Evolutionary conservation across 257 asterid genomes (phyloP), one percentile per base, ranked within the genome.

Genomic region (Solanum pennellii): DNA sequence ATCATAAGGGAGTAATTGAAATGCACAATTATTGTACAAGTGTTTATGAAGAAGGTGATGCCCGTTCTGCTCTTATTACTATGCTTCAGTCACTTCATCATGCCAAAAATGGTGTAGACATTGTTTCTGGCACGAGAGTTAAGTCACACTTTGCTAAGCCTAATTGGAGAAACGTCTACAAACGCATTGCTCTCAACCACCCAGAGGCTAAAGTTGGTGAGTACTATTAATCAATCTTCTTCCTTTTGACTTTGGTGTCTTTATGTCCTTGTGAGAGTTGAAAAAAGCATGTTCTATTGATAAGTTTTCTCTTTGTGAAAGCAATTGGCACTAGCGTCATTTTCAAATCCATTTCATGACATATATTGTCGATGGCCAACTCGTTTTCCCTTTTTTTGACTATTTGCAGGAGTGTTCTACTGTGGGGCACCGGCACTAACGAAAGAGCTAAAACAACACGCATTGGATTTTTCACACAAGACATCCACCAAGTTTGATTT

Each of bases 91-190:
- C 98, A 0, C 94, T 95, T 18, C 92, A 93, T 86, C 98, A 94
- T 87, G 99, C 98, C 49, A 95, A 95, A 56, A 93, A 89, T 87
- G 99, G 98, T 23, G 95, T 95, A 2, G 99, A 96, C 82, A 33
- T 96, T 49, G 97, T 96, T 10, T 96, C 99, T 1, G 98, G 99
- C 2, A 95, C 98, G 27, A 89, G 95, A 73, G 98, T 96, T 49
- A 96, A 93, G 92, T 95, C 98, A 2, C 99, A 96, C 88, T 96
- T 96, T 87, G 98, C 98, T 83, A 96, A 93, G 93, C 99, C 99
- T 16, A 93, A 93, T 74, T 96, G 99, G 99, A 89, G 95, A 20
- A 85, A 90, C 2, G 99, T 96, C 77, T 96, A 92, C 93, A 93
- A 94, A 89, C 91, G 95, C 44, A 92, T 96, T 72, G 94, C 99